Evolutionary conservation across 2,329 filamentous ascomycete genomes (phyloP), one percentile per base, ranked within the genome.

Genomic region (Hypocreales sp.): DNA sequence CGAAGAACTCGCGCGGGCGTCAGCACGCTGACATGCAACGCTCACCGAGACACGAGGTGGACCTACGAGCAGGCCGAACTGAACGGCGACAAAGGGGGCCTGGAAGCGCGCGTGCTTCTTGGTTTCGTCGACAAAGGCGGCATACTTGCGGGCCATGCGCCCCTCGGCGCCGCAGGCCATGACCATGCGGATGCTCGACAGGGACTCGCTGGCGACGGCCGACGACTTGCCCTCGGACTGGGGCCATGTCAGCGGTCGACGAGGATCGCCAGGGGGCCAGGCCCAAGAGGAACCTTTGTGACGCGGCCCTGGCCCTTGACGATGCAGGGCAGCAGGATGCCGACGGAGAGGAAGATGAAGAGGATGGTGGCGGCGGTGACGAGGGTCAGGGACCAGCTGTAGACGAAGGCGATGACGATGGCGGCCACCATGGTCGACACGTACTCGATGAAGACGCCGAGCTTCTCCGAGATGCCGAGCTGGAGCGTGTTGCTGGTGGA

Each of bases 401-500:
- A 66, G 5, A 51, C 56, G 38, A 74, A 70, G 9, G 68, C 64
- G 14, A 72, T 58, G 34, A 68, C 46, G 27, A 67, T 53, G 15
- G 67, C 55, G 11, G 67, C 46, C 18, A 68, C 43, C 28, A 72
- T 59, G 15, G 64, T 64, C 1, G 67, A 46, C 3, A 48, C 47
- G 35, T 55, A 73, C 40, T 76, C 69, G 31, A 76, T 39, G 24
- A 72, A 64, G 2, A 58, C 59, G 7, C 67, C 68, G 1, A 77
- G 53, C 39, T 73, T 73, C 42, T 75, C 70, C 0, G 69, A 73
- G 21, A 75, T 72, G 4, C 72, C 72, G 9, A 74, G 51, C 46
- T 77, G 72, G n/a, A 77, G 51, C 2, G 59, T 62, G 42, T 76
- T 77, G 33, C 69, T 66, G 2, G 69, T 71, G 2, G 67, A 63